Percentiles rank a stretch among this genome's conserved stretches.
Evolutionary conservation across 805 yeast species (phyloP).

Genomic region (Priceomyces carsonii): DNA sequence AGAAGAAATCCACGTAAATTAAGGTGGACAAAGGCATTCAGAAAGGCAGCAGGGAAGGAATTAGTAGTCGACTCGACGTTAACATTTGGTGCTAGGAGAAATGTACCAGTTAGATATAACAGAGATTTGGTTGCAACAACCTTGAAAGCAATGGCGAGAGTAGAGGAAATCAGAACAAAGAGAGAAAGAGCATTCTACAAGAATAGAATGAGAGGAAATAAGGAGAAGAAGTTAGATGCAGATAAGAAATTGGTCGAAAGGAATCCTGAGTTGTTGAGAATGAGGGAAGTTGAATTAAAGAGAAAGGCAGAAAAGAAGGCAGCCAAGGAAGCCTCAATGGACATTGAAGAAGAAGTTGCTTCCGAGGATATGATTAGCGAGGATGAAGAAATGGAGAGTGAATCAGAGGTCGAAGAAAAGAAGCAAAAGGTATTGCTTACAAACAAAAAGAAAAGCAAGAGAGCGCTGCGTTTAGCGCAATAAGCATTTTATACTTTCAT

Average conservation of each 20-base stretch:
- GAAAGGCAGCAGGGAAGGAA: constrained; percentile 99
- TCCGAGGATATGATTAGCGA: constrained; percentile 42
- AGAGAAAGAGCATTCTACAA: constrained; percentile 98
- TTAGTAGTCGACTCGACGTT: constrained; percentile 95
- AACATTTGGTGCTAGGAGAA: constrained; percentile 95
- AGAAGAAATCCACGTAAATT: constrained; percentile 98
- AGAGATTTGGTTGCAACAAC: constrained; percentile 95
- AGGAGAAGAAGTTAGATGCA: constrained; percentile 77
- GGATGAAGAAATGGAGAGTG: constrained; percentile 45
- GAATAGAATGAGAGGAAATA: constrained; percentile 98
- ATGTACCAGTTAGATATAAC: constrained; percentile 96
- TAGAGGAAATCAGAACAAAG: constrained; percentile 92
- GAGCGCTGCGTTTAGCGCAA: not conserved
- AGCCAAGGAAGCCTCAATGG: constrained; percentile 52
- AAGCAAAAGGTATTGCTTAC: constrained; percentile 61
- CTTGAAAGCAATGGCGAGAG: constrained; percentile 90
- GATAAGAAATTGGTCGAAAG: constrained; percentile 88
- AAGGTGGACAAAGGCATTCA: constrained; percentile 98
- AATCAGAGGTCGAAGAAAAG: constrained; percentile 48
- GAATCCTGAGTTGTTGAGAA: constrained; percentile 84
- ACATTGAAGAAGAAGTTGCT: constrained; percentile 43
- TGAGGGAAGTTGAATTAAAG: constrained; percentile 91
- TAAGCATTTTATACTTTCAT: too few relatives aligned
- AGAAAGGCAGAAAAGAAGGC: constrained; percentile 71
- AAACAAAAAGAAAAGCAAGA: constrained; percentile 52